Evolutionary conservation across 2,329 filamentous ascomycete genomes (phyloP), one percentile per base, ranked within the genome.

Genomic region (Fusarium keratoplasticum): DNA sequence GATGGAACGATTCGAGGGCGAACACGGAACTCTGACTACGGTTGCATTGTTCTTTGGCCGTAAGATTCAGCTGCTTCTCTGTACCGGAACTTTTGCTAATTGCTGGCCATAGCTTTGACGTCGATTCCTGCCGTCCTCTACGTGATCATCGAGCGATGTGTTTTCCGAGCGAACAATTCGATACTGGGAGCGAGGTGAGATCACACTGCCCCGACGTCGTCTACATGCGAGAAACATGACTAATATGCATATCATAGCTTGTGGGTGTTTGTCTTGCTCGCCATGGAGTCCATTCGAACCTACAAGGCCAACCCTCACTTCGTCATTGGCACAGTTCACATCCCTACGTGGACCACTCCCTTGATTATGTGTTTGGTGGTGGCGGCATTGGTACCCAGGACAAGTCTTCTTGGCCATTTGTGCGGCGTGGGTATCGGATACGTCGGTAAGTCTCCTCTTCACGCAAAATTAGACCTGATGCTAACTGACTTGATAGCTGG

Each of bases 331-430:
- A 87, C 87, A 9, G 84, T 87, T 61, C 86, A 94, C 76, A 95
- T 99, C 67, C 96, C 96, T 3, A 98, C 95, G 0, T 98, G 96
- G 95, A 94, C 92, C 9, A 94, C 94, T 2, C 96, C 96, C 5
- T 84, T 98, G n/a, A 86, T 94, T 60, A 86, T 95, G 77, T 89
- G 94, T 59, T 83, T 97, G 40, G 87, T 96, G 16, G 90, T 95
- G 38, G 91, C 91, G 64, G 92, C 95, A 31, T 85, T 99, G 61
- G 85, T 98, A 6, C 95, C 95, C 1, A 90, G 92, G 73, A 94
- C 94, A 3, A 97, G 94, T 81, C 89, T 98, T 62, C 84, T 98
- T 18, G 96, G 96, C 2, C 96, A 98, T 82, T 81, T 98, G 3
- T 96, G 93, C 78, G 95, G 94, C 57, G 88, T 97, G n/a, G 84